Conservation (phyloP, 1,139 yeast species). For the Debaryomyces coudertii region DNA sequence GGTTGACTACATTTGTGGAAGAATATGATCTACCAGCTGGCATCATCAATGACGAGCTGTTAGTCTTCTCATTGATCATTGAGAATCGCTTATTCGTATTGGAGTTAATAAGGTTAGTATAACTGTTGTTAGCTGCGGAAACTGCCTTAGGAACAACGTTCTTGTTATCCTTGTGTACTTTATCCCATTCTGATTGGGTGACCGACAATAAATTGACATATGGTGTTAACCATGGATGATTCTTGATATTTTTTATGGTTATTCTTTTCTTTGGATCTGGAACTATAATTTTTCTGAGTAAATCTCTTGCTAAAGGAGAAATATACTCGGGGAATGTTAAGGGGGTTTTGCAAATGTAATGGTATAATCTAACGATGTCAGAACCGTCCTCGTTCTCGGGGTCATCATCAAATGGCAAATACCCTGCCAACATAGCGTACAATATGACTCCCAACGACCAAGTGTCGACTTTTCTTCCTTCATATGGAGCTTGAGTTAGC, state of each 20-base stretch:
- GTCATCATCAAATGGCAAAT: slow-evolving; percentile 96
- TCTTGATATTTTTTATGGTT: slow-evolving; percentile 65
- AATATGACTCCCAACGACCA: slow-evolving; percentile 97
- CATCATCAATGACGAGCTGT: slow-evolving; percentile 37
- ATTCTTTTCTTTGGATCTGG: slow-evolving; percentile 85
- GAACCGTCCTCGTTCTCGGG: slow-evolving; percentile 96
- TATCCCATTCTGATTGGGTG: slow-evolving; percentile 91
- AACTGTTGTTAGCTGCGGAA: slow-evolving; percentile 15
- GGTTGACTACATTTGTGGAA: slow-evolving; percentile 38
- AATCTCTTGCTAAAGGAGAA: slow-evolving; percentile 88
- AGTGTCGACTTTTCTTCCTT: slow-evolving; percentile 92
- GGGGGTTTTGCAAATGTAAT: slow-evolving; percentile 88
- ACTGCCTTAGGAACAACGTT: slow-evolving; percentile 16
- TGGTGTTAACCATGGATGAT: slow-evolving; percentile 86
- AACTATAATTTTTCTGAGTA: slow-evolving; percentile 80
- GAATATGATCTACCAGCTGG: slow-evolving; percentile 48
- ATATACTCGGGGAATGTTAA: slow-evolving; percentile 95
- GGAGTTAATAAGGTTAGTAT: slow-evolving; percentile 10
- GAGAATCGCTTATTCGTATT: slow-evolving; percentile 43
- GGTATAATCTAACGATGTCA: slow-evolving; percentile 87
- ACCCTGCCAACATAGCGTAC: slow-evolving; percentile 97
- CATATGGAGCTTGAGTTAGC: slow-evolving; percentile 82
- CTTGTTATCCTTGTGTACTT: slow-evolving; percentile 42
- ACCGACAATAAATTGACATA: slow-evolving; percentile 81
- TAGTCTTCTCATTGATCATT: slow-evolving; percentile 49